These are phyloP conservation scores for Citrus reticulata DNA, from an alignment of 345 rosid genomes.

Conservation along the genomic window DNA sequence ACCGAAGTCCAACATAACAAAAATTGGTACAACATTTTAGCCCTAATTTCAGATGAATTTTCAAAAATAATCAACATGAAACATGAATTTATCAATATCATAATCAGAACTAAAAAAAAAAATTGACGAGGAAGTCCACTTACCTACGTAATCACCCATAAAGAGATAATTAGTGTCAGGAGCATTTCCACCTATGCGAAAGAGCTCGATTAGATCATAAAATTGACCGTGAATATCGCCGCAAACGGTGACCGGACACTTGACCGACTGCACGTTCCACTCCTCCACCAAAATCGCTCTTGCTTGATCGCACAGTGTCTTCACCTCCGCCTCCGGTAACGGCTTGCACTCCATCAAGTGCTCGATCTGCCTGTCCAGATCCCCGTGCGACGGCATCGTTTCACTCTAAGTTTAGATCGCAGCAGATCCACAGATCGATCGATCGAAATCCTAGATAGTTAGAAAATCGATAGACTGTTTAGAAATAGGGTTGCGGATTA, in stretches of 20 bases:
- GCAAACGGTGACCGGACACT: conserved; percentile 98
- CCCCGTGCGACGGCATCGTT: conserved; percentile 87
- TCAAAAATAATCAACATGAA: not conserved
- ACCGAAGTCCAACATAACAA: not conserved
- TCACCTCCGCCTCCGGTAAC: conserved; percentile 83
- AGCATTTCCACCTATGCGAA: conserved; percentile 89
- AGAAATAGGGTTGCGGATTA: not conserved
- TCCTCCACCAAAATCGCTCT: conserved; percentile 94
- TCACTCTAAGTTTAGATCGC: not conserved
- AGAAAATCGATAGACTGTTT: not conserved
- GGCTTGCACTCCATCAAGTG: conserved; percentile 98
- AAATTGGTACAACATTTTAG: not conserved
- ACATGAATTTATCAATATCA: not conserved
- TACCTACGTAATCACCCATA: conserved; percentile 99
- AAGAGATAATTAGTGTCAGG: conserved; percentile 98
- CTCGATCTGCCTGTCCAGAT: conserved; percentile 97
- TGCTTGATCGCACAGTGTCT: conserved; percentile 92
- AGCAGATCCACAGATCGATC: conserved; percentile 5
- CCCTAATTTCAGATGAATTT: not conserved
- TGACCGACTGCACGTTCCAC: conserved; percentile 99
- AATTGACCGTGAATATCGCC: conserved; percentile 99
- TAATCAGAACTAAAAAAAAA: not conserved
- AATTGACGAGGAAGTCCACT: conserved; percentile 15
- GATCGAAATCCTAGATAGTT: not conserved
- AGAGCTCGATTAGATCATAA: conserved; percentile 94